A percentile compares a stretch with the other conserved stretches of the same genome.
Conservation (phyloP, 495 filamentous ascomycete genomes). For the Margaritispora aquatica region DNA sequence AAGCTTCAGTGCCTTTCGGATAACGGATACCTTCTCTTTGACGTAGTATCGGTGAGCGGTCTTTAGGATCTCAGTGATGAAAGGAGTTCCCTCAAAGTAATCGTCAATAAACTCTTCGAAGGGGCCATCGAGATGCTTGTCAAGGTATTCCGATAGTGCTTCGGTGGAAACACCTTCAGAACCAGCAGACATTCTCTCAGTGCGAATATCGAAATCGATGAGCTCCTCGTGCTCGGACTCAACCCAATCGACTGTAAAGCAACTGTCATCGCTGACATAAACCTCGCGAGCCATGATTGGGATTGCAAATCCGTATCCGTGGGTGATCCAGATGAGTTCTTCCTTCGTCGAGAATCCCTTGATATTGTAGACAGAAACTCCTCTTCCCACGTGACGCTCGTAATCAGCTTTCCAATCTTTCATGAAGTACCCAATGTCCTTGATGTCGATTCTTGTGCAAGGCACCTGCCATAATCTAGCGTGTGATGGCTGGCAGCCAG, state of each 20-base stretch:
- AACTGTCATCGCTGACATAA: constrained; percentile 83
- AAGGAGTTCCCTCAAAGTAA: constrained; percentile 88
- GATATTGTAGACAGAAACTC: constrained; percentile 87
- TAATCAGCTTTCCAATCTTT: constrained; percentile 97
- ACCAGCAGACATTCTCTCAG: constrained; percentile 77
- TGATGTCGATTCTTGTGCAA: constrained; percentile 93
- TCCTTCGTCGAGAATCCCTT: constrained; percentile 83
- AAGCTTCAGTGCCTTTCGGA: constrained; percentile 87
- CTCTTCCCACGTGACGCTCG: constrained; percentile 78
- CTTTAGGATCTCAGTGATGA: constrained; percentile 90
- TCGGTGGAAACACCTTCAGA: constrained; percentile 73
- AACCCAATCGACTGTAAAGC: constrained; percentile 87
- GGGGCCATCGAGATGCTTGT: constrained; percentile 82
- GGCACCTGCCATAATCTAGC: constrained; percentile 92
- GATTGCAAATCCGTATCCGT: constrained; percentile 83
- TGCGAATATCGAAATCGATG: constrained; percentile 74
- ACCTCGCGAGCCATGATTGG: constrained; percentile 88
- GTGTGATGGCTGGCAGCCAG: constrained; percentile 87
- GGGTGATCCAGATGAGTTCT: constrained; percentile 72
- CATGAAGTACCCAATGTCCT: constrained; percentile 95
- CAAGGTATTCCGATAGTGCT: constrained; percentile 78
- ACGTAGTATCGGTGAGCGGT: constrained; percentile 85
- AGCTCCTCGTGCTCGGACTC: constrained; percentile 65
- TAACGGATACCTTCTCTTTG: constrained; percentile 74
- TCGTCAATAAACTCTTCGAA: constrained; percentile 90